Evolutionary conservation across 2,329 filamentous ascomycete genomes (phyloP).

Genomic region (Pseudopyrenochaeta lycopersici): DNA sequence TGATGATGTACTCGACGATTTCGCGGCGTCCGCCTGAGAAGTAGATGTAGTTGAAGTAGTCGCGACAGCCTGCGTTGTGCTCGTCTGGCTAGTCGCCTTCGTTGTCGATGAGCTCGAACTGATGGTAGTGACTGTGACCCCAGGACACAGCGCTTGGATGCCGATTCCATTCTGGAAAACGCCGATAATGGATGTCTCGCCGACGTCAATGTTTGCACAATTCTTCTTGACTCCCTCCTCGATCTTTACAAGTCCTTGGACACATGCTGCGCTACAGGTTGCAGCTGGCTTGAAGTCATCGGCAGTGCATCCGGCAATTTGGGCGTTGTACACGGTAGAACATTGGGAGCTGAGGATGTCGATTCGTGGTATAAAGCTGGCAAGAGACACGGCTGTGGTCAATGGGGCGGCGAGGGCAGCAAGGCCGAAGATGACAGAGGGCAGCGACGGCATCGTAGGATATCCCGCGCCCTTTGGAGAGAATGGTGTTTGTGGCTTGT

Average conservation of each 20-base stretch:
- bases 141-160: slow-evolving; percentile 50
- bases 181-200: slow-evolving; percentile 52
- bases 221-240: slow-evolving; percentile 39
- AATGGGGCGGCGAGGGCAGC: slow-evolving; percentile 28
- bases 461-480: background rate
- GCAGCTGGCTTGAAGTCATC: slow-evolving; percentile 49
- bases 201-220: slow-evolving; percentile 48
- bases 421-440: slow-evolving; percentile 30
- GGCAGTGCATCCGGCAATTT: slow-evolving; percentile 51
- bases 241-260: slow-evolving; percentile 51
- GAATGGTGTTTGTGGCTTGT: slow-evolving; percentile 9
- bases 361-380: slow-evolving; percentile 56
- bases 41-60: slow-evolving; percentile 15
- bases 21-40: slow-evolving; percentile 7
- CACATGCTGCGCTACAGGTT: slow-evolving; percentile 48
- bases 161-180: slow-evolving; percentile 54
- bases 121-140: slow-evolving; percentile 34
- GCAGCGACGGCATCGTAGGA: slow-evolving; percentile 34
- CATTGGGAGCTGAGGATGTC: slow-evolving; percentile 51
- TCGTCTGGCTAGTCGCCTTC: slow-evolving; percentile 15
- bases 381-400: slow-evolving; percentile 51
- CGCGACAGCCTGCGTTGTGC: slow-evolving; percentile 10
- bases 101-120: slow-evolving; percentile 18
- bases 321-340: slow-evolving; percentile 50
- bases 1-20: slow-evolving; percentile 15